Base-by-base conservation (phyloP, 805 yeast genomes). In the Metschnikowia gruessii region DNA sequence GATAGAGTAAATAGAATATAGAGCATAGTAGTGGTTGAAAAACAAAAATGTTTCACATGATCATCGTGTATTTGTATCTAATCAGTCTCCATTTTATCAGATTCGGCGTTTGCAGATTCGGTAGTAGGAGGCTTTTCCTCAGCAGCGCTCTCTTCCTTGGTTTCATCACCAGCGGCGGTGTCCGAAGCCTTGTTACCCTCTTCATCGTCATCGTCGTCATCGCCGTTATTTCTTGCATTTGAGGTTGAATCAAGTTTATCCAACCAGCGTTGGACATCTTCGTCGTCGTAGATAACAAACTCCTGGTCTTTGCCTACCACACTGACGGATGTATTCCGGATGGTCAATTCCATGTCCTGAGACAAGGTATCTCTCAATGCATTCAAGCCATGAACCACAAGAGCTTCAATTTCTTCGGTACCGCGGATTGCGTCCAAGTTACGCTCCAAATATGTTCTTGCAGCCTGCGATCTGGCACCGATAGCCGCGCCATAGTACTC, bases 401-500 rank as follows among this genome's bases (percentile, higher is more conserved):
- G 79, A 57, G 87, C 83, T 58, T 89, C 95, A 35, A 81, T 69
- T 32, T 77, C 71, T 11, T 79, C 71, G 7, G 82, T 71, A 45
- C 77, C 76, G 16, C 81, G 70, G 56, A 88, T 87, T 26, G 74
- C 72, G 31, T 87, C 89, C 62, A 83, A 76, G 56, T 85, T 84
- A 63, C 96, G 83, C 69, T 94, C 99, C 63, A 94, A 72, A 58
- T 89, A 94, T 2, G 99, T 94, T 72, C 95, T 82, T 13, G 97
- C 97, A 42, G 98, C 98, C 70, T 94, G 99, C 2, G 98, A 92
- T 63, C 99, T 81, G 9, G 99, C 98, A 39, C 99, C 99, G 61
- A 94, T 89, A 31, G 99, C 96, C 11, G 97, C 83, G 30, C 96
- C 98, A 57, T 79, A 81, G 63, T 91, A 87, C 67, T 94, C 98